These are phyloP conservation scores for Tolypocladium paradoxum DNA, from an alignment of 2,329 filamentous ascomycete genomes.

Conservation along the genomic window DNA sequence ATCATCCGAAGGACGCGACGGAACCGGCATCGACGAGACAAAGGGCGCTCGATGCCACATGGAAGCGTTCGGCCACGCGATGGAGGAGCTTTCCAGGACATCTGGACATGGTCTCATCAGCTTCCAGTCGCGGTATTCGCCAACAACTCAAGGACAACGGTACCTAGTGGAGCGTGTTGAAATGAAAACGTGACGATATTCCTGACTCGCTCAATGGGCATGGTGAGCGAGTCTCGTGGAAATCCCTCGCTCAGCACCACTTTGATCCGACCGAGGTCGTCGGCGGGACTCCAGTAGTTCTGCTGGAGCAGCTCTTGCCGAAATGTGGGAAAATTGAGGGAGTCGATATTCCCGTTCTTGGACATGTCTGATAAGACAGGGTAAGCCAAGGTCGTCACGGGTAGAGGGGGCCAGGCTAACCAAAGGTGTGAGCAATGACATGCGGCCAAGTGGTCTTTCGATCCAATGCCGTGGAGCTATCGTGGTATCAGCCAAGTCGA, in stretches of 20 bases:
- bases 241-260: constrained; percentile 67
- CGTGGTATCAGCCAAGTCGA: background rate
- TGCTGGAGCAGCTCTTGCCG: constrained; percentile 58
- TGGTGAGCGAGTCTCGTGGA: constrained; percentile 36
- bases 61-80: constrained; percentile 67
- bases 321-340: constrained; percentile 64
- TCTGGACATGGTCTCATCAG: constrained; percentile 27
- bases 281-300: constrained; percentile 59
- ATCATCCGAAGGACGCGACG: constrained; percentile 31
- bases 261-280: constrained; percentile 65
- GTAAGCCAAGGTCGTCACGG: background rate
- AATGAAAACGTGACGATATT: constrained; percentile 74
- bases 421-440: constrained; percentile 33
- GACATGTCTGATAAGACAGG: constrained; percentile 30
- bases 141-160: constrained; percentile 10
- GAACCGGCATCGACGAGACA: constrained; percentile 28
- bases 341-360: constrained; percentile 46
- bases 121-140: background rate
- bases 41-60: constrained; percentile 52
- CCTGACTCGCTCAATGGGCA: constrained; percentile 55
- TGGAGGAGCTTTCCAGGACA: constrained; percentile 58
- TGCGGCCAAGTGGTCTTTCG: constrained; percentile 40
- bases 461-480: constrained; percentile 44
- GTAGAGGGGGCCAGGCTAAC: constrained; percentile 12
- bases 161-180: constrained; percentile 72